phyloP scores from a whole-genome alignment of 495 filamentous ascomycete species.

The Neurospora sp. region DNA sequence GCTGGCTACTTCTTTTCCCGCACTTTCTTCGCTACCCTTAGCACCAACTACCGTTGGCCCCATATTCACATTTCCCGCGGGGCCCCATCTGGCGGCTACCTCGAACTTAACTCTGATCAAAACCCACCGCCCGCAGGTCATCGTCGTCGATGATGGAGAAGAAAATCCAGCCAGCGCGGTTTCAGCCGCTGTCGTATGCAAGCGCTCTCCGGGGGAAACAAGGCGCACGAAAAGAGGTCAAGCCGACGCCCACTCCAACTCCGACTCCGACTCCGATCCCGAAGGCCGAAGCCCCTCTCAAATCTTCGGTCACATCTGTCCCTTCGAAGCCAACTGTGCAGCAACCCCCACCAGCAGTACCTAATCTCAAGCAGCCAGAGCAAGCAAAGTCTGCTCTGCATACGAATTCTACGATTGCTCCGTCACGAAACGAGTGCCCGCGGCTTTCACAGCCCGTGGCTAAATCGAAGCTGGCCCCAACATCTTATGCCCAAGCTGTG shows the following conservation, averaged over 20 bases:
- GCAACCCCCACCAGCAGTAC: not conserved
- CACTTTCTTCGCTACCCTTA: not conserved
- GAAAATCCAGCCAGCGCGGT: not conserved
- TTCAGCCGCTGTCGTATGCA: not conserved
- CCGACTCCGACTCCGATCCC: not conserved
- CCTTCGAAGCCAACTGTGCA: not conserved
- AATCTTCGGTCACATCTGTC: not conserved
- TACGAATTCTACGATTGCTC: not conserved
- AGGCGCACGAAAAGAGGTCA: not conserved
- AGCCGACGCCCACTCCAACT: not conserved
- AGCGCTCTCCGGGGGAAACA: not conserved
- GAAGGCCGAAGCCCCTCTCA: not conserved
- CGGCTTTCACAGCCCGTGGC: not conserved
- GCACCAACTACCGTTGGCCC: not conserved
- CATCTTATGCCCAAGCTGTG: slow-evolving; percentile 1
- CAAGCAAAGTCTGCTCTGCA: not conserved
- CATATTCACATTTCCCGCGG: not conserved
- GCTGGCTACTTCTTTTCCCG: not conserved
- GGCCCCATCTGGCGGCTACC: not conserved
- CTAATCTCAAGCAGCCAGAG: not conserved
- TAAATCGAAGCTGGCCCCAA: not conserved
- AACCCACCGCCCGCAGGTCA: not conserved
- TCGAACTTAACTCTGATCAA: not conserved
- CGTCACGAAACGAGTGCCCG: not conserved
- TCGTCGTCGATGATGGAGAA: not conserved